These are phyloP conservation scores for Xylariaceae sp. DNA, from an alignment of 2,329 filamentous ascomycete genomes.

Conservation along the genomic window DNA sequence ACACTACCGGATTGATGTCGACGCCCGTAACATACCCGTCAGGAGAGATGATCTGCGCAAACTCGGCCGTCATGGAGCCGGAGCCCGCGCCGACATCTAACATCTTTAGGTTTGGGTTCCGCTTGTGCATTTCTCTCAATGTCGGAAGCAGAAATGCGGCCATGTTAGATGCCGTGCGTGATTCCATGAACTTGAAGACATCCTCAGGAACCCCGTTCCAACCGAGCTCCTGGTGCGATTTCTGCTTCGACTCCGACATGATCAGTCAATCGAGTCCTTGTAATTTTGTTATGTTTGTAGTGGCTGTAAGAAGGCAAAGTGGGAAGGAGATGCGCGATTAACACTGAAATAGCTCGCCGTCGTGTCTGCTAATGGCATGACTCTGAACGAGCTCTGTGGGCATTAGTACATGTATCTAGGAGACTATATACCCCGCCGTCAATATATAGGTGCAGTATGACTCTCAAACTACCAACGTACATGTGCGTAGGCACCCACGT, in stretches of 20 bases:
- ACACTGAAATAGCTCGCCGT: neutral
- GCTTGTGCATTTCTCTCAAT: constrained; percentile 18
- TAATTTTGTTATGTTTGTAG: no score
- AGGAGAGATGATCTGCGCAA: constrained; percentile 34
- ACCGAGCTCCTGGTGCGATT: neutral
- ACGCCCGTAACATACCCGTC: constrained; percentile 37
- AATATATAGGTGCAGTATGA: no score
- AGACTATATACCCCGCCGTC: no score
- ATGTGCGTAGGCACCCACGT: no score
- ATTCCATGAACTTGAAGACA: constrained; percentile 14
- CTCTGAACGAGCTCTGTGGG: no score
- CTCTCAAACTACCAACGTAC: no score
- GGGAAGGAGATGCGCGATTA: neutral
- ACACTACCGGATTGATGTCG: constrained; percentile 12
- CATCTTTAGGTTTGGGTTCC: constrained; percentile 30
- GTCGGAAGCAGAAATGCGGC: constrained; percentile 32
- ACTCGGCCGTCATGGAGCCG: constrained; percentile 39
- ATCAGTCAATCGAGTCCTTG: neutral
- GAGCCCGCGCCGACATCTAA: constrained; percentile 43
- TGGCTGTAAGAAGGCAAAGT: neutral
- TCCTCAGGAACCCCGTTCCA: constrained; percentile 9
- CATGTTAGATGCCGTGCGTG: constrained; percentile 17
- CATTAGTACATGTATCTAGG: no score
- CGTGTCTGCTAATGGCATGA: neutral
- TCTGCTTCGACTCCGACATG: neutral